Conservation (phyloP, 1,284 basidiomycete species). For the Stereum hirsutum region DNA sequence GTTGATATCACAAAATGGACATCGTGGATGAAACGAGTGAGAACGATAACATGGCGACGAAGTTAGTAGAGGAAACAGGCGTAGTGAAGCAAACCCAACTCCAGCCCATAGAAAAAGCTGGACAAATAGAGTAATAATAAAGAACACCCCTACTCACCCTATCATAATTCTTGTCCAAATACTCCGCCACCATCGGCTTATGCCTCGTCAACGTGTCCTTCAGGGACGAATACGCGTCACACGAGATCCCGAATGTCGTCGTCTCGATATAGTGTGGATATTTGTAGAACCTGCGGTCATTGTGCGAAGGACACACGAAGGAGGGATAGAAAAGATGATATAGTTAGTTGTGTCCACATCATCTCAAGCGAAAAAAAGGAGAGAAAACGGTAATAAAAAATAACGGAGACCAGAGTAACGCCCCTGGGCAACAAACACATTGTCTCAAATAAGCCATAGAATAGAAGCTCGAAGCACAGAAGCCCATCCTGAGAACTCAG, state of each 20-base stretch:
- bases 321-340: too few relatives aligned
- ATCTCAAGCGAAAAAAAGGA: too few relatives aligned
- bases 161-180: slow-evolving; percentile 95
- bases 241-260: slow-evolving; percentile 96
- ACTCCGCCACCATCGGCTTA: slow-evolving; percentile 95
- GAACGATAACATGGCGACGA: slow-evolving; percentile 99
- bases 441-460: too few relatives aligned
- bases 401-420: too few relatives aligned
- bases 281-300: slow-evolving; percentile 88
- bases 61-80: slow-evolving; percentile 89
- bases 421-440: too few relatives aligned
- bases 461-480: too few relatives aligned
- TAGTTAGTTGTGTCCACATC: too few relatives aligned
- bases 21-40: too few relatives aligned
- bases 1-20: slow-evolving; percentile 1
- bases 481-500: too few relatives aligned
- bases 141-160: too few relatives aligned
- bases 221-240: slow-evolving; percentile 94
- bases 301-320: too few relatives aligned
- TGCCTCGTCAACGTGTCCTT: slow-evolving; percentile 95
- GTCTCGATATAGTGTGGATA: slow-evolving; percentile 97
- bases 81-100: slow-evolving; percentile 62
- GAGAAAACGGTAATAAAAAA: too few relatives aligned
- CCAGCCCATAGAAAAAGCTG: slow-evolving; percentile 4
- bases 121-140: neutral